These are phyloP conservation scores for Waltiozyma sp. DNA, from an alignment of 1,139 yeast genomes.

Conservation along the genomic window DNA sequence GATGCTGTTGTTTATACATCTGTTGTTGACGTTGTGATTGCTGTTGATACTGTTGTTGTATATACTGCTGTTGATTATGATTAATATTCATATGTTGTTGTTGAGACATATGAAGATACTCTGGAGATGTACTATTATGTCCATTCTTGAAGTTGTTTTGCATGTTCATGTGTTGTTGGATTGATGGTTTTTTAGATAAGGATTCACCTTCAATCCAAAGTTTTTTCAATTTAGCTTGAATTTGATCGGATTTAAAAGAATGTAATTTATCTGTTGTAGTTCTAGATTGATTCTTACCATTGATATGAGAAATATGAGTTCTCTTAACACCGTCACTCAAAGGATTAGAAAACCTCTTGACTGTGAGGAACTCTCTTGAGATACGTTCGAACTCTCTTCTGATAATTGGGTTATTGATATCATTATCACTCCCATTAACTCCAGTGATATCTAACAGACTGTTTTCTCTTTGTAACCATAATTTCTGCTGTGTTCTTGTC, in stretches of 20 bases:
- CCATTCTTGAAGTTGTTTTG: not conserved
- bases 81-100: slow-evolving; percentile 1
- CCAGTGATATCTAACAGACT: slow-evolving; percentile 43
- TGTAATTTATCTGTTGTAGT: slow-evolving; percentile 2
- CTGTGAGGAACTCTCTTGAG: slow-evolving; percentile 62
- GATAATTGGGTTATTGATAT: slow-evolving; percentile 38
- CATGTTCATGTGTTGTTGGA: not conserved
- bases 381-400: slow-evolving; percentile 69
- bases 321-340: slow-evolving; percentile 51
- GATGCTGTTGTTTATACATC: slow-evolving; percentile 1
- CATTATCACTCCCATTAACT: slow-evolving; percentile 5
- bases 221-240: slow-evolving; percentile 14
- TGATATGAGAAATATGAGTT: slow-evolving; percentile 10
- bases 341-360: slow-evolving; percentile 61
- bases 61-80: not conserved
- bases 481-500: slow-evolving; percentile 70
- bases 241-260: slow-evolving; percentile 6
- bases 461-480: slow-evolving; percentile 76
- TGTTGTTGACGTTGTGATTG: slow-evolving; percentile 3
- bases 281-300: not conserved
- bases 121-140: not conserved
- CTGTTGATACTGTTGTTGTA: not conserved
- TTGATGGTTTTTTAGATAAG: not conserved
- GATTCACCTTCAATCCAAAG: slow-evolving; percentile 15
- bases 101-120: slow-evolving; percentile 2